Evolutionary conservation across 768 basidiomycete species (phyloP).

Genomic region (Kwoniella shandongensis): DNA sequence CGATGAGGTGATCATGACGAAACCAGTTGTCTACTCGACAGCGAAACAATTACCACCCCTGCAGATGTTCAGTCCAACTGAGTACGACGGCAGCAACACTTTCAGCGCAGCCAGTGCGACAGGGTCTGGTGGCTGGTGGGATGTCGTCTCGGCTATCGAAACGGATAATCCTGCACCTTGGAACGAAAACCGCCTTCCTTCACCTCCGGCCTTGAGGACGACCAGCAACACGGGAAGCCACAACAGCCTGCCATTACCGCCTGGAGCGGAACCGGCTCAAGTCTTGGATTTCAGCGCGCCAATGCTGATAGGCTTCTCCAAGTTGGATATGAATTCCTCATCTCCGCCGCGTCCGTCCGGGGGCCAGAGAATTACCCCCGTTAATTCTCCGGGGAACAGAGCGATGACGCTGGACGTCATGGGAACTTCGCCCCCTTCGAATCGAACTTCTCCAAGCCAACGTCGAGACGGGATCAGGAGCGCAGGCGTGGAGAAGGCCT

Average conservation of each 20-base stretch:
- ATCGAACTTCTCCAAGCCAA: conserved; percentile 4
- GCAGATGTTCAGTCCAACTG: conserved; percentile 23
- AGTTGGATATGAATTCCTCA: conserved; percentile 13
- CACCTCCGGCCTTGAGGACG: conserved; percentile 2
- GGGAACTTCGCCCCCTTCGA: not conserved
- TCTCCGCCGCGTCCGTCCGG: not conserved
- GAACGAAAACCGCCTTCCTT: conserved; percentile 14
- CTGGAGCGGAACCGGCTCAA: conserved; percentile 37
- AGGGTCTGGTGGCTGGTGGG: conserved; percentile 44
- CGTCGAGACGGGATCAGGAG: conserved; percentile 2
- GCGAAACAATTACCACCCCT: conserved; percentile 9
- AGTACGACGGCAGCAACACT: conserved; percentile 11
- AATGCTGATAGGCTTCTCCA: conserved; percentile 10
- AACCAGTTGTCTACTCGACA: conserved; percentile 3
- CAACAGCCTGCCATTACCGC: conserved; percentile 26
- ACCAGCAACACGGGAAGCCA: conserved; percentile 11
- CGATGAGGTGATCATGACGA: conserved; percentile 3
- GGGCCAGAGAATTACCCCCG: not conserved
- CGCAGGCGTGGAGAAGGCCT: not conserved
- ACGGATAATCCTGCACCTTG: conserved; percentile 31
- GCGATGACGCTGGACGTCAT: conserved; percentile 1
- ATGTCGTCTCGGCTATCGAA: conserved; percentile 44
- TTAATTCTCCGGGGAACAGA: conserved; percentile 5
- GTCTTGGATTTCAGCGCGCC: conserved; percentile 22
- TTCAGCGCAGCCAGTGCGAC: conserved; percentile 1